phyloP scores from a whole-genome alignment of 768 basidiomycete genomes.

The Mycena vulgaris region DNA sequence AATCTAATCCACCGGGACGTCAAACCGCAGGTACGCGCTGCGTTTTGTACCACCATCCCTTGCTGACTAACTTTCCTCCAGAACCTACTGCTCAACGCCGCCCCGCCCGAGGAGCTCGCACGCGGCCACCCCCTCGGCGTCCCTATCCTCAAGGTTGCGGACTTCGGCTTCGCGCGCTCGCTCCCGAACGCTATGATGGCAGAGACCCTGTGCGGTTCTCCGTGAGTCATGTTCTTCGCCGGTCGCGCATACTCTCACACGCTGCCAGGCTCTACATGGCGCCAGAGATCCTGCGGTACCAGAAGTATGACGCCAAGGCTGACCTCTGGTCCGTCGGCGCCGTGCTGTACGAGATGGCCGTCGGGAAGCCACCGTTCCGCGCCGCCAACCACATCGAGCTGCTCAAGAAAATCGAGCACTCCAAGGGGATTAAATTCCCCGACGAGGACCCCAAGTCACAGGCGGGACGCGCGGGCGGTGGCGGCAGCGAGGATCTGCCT shows the following conservation, averaged over 20 bases:
- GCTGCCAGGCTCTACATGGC: constrained; percentile 93
- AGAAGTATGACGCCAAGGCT: constrained; percentile 98
- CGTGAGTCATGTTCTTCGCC: constrained; percentile 69
- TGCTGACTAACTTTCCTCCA: constrained; percentile 46
- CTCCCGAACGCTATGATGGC: constrained; percentile 95
- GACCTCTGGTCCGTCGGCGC: constrained; percentile 99
- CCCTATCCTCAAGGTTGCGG: constrained; percentile 96
- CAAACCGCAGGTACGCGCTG: constrained; percentile 83
- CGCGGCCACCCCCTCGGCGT: constrained; percentile 93
- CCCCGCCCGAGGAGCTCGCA: constrained; percentile 83
- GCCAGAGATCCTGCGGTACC: constrained; percentile 95
- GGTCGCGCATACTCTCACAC: constrained; percentile 5
- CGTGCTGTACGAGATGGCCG: constrained; percentile 95
- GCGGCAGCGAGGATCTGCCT: constrained; percentile 65
- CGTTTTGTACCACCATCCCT: background rate
- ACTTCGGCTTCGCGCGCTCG: constrained; percentile 97
- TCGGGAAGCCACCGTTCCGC: constrained; percentile 94
- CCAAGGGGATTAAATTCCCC: constrained; percentile 94
- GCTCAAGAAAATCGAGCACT: constrained; percentile 90
- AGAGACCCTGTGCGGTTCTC: constrained; percentile 97
- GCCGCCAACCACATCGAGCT: constrained; percentile 98
- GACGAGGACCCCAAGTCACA: constrained; percentile 85
- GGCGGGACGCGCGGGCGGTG: constrained; percentile 47
- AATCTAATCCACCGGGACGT: constrained; percentile 97
- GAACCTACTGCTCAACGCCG: constrained; percentile 93